phyloP scores from a whole-genome alignment of 495 filamentous ascomycete species.

The Talaromyces nanjingensis region DNA sequence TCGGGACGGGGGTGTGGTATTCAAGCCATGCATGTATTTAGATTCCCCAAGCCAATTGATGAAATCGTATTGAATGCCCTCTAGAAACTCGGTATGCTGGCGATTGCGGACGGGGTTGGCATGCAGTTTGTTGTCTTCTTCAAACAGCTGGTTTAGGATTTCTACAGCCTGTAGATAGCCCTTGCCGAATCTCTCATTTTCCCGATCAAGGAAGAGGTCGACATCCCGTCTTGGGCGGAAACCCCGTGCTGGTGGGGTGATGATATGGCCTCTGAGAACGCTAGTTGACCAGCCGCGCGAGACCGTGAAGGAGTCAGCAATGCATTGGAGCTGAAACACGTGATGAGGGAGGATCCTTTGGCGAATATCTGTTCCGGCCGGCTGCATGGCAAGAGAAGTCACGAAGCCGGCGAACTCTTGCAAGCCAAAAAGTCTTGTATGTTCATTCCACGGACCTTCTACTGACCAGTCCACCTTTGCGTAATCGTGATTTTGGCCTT shows the following conservation, averaged over 20 bases:
- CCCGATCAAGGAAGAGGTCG: neutral
- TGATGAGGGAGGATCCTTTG: neutral
- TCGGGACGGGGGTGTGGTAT: no score
- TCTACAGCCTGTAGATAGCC: no score
- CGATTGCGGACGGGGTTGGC: neutral
- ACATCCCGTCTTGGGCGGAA: neutral
- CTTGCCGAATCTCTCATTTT: neutral
- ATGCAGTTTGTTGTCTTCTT: neutral
- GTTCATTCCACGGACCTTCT: neutral
- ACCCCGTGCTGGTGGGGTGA: neutral
- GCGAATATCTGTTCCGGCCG: neutral
- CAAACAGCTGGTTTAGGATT: no score
- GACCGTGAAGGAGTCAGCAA: neutral
- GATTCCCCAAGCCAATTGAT: neutral
- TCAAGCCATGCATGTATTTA: no score
- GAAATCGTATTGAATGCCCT: neutral
- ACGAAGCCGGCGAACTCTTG: neutral
- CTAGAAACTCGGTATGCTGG: neutral
- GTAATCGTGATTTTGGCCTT: no score
- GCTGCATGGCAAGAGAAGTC: neutral
- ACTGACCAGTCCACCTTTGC: no score
- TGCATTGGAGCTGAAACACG: neutral
- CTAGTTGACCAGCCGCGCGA: neutral
- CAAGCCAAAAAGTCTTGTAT: neutral
- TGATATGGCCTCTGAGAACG: neutral